A percentile compares a stretch with the other conserved stretches of the same genome.
Evolutionary conservation across 1,139 yeast genomes (phyloP).

Genomic region (Kodamaea fungicola): DNA sequence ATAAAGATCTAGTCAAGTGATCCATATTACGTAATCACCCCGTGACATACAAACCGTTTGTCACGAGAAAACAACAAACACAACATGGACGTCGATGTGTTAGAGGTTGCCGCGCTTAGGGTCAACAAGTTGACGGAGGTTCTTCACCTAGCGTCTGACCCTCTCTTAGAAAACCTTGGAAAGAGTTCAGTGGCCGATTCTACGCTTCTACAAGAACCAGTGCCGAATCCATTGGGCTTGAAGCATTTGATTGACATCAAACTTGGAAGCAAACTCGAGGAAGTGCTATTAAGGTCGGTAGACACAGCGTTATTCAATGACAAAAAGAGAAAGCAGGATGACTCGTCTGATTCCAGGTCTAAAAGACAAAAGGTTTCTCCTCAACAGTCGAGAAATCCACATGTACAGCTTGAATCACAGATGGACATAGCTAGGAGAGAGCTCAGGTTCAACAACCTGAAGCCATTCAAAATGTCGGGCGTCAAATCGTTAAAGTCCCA

Average conservation of each 20-base stretch:
- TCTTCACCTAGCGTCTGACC: slow-evolving; percentile 6
- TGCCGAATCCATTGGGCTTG: slow-evolving; percentile 6
- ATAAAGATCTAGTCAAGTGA: too few relatives aligned
- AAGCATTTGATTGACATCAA: slow-evolving; percentile 7
- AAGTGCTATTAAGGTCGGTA: slow-evolving; percentile 4
- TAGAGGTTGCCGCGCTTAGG: slow-evolving; percentile 4
- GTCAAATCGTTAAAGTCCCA: slow-evolving; percentile 20
- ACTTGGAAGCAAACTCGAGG: slow-evolving; percentile 6
- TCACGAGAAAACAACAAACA: slow-evolving; percentile 10
- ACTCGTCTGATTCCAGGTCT: slow-evolving; percentile 1
- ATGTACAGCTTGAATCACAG: neutral
- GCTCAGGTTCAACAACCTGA: slow-evolving; percentile 6
- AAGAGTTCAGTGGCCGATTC: slow-evolving; percentile 3
- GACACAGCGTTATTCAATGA: slow-evolving; percentile 3
- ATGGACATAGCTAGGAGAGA: slow-evolving; percentile 2
- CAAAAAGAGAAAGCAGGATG: slow-evolving; percentile 5
- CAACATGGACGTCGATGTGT: slow-evolving; percentile 2
- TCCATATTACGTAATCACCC: slow-evolving; percentile 3
- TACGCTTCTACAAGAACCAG: slow-evolving; percentile 1
- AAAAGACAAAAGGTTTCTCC: neutral
- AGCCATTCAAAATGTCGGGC: slow-evolving; percentile 8
- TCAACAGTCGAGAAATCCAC: neutral
- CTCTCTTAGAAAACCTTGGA: slow-evolving; percentile 6
- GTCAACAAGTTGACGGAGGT: slow-evolving; percentile 7
- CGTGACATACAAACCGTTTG: slow-evolving; percentile 11